phyloP scores from a whole-genome alignment of 345 rosid genomes.

The Citrus cavaleriei region DNA sequence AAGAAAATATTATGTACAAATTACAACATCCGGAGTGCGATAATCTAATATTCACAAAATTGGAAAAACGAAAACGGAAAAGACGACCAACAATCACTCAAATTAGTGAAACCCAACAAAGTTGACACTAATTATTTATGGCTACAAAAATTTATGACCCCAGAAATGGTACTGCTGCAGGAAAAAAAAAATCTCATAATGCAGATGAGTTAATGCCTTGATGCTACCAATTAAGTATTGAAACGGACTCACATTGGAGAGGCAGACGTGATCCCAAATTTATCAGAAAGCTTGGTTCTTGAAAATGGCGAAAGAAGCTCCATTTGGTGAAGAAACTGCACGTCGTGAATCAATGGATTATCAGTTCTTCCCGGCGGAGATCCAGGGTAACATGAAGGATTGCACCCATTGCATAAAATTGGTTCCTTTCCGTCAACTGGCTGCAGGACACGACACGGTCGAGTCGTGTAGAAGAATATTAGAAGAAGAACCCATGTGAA shows the following conservation, averaged over 20 bases:
- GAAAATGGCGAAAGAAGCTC: slow-evolving; percentile 62
- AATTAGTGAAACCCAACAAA: not conserved
- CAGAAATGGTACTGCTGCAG: not conserved
- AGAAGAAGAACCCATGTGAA: not conserved
- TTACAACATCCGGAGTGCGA: not conserved
- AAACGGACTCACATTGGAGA: slow-evolving; percentile 22
- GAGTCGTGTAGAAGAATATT: too few relatives aligned
- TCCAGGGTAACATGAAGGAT: slow-evolving; percentile 45
- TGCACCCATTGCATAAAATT: slow-evolving; percentile 32
- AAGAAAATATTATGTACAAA: not conserved
- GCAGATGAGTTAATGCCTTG: not conserved
- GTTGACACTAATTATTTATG: not conserved
- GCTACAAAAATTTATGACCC: not conserved
- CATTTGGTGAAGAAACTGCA: slow-evolving; percentile 59
- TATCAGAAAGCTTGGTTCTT: slow-evolving; percentile 45
- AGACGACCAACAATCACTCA: not conserved
- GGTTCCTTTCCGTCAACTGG: slow-evolving; percentile 33
- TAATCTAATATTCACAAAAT: not conserved
- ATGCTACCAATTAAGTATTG: not conserved
- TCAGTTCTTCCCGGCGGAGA: slow-evolving; percentile 79
- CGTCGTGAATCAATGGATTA: slow-evolving; percentile 72
- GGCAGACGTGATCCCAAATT: slow-evolving; percentile 34
- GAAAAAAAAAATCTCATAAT: not conserved
- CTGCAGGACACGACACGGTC: slow-evolving; percentile 6
- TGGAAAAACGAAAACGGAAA: not conserved